phyloP scores from a whole-genome alignment of 257 asterid genomes.

The Scutellaria baicalensis region DNA sequence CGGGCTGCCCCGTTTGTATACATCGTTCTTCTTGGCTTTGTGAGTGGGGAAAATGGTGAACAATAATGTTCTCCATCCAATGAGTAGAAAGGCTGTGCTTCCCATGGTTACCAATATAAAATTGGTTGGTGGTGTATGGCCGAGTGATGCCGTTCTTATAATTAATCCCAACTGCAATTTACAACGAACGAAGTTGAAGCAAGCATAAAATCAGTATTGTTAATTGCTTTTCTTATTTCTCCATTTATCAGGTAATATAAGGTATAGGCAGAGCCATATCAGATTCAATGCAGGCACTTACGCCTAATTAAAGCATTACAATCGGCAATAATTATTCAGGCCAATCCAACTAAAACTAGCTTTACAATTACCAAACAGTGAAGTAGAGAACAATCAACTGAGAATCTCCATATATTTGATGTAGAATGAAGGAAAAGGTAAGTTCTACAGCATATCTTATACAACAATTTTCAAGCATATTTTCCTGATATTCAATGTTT shows the following conservation, averaged over 20 bases:
- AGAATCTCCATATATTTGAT: neutral
- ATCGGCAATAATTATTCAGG: neutral
- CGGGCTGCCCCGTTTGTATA: constrained; percentile 70
- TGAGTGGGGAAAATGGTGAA: constrained; percentile 40
- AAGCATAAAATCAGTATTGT: neutral
- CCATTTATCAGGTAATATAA: too few species aligned
- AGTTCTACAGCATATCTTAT: constrained; percentile 1
- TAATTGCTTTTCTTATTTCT: too few species aligned
- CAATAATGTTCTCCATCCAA: constrained; percentile 78
- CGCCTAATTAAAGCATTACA: neutral
- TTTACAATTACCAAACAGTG: neutral
- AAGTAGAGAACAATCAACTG: neutral
- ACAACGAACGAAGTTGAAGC: neutral
- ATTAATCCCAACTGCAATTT: constrained; percentile 62
- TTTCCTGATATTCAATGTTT: neutral
- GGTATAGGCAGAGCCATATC: neutral
- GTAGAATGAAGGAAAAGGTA: neutral
- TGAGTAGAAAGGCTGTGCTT: constrained; percentile 72
- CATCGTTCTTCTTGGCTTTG: constrained; percentile 49
- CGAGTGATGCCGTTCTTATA: constrained; percentile 49
- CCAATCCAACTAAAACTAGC: neutral
- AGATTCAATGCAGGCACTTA: neutral
- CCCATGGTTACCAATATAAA: constrained; percentile 80
- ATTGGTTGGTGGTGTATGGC: constrained; percentile 67
- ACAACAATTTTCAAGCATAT: neutral